Evolutionary conservation across 768 basidiomycete genomes (phyloP).

Genomic region (Phlebiopsis gigantea): DNA sequence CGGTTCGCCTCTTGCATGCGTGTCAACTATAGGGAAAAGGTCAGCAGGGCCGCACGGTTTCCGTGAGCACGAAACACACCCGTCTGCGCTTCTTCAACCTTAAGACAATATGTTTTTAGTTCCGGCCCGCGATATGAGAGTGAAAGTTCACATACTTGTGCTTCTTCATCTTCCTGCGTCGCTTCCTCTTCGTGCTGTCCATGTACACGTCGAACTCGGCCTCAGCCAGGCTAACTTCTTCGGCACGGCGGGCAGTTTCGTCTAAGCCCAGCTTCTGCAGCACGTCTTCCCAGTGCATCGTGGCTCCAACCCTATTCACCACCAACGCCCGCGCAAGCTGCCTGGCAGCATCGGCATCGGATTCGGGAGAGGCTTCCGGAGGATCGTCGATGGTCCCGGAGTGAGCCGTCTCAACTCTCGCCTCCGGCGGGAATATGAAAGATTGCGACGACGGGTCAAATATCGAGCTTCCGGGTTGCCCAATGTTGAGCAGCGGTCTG

Average conservation of each 20-base stretch:
- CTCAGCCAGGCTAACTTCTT: conserved; percentile 47
- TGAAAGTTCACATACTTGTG: conserved; percentile 66
- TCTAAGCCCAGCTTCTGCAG: conserved; percentile 62
- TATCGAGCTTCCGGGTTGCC: conserved; percentile 54
- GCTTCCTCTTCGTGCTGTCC: conserved; percentile 83
- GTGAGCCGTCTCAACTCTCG: conserved; percentile 18
- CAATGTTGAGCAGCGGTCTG: conserved; percentile 68
- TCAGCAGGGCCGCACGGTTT: neutral
- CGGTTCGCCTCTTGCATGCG: conserved; percentile 7
- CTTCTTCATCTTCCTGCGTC: conserved; percentile 93
- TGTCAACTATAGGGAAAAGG: neutral
- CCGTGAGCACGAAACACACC: conserved; percentile 37
- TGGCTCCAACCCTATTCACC: conserved; percentile 56
- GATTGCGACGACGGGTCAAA: conserved; percentile 31
- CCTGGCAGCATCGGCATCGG: conserved; percentile 76
- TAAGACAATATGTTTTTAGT: conserved; percentile 5
- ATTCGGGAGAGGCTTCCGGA: conserved; percentile 52
- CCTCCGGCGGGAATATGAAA: conserved; percentile 12
- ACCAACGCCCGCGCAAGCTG: conserved; percentile 74
- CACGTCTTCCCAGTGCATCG: conserved; percentile 64
- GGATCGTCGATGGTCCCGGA: conserved; percentile 34
- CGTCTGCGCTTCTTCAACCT: conserved; percentile 90
- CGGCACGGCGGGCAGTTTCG: conserved; percentile 44
- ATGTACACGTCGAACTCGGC: conserved; percentile 63
- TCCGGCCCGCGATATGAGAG: conserved; percentile 7